Percentiles rank a stretch among this genome's conserved stretches.
Conservation (phyloP, 208 protist genomes). For the Herpetomonas tarakana region DNA sequence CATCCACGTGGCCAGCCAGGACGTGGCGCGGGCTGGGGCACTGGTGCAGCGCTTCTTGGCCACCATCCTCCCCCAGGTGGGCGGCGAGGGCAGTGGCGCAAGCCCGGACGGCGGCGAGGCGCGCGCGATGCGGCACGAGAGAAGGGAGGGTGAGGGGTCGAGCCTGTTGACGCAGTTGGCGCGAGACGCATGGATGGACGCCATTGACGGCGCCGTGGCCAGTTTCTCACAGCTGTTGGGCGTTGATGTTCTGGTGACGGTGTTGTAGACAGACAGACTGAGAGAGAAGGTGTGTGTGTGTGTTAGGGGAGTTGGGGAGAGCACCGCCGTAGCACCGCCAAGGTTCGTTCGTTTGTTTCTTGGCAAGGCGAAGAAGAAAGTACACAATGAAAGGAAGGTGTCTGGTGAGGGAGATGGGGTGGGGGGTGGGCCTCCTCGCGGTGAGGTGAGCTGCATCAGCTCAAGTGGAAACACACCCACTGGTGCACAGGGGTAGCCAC, state of each 20-base stretch:
- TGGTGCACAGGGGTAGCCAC: no score
- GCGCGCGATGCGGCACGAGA: not conserved
- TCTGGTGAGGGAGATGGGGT: no score
- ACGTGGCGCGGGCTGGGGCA: constrained; percentile 41
- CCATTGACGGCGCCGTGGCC: constrained; percentile 42
- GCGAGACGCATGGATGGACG: constrained; percentile 43
- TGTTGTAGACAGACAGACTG: constrained; percentile 49
- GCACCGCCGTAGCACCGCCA: no score
- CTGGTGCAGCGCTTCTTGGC: constrained; percentile 59
- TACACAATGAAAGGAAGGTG: no score
- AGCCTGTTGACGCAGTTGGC: constrained; percentile 9
- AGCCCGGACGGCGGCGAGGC: constrained; percentile 1
- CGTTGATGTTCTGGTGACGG: constrained; percentile 51
- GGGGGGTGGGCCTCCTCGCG: no score
- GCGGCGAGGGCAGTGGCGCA: constrained; percentile 14
- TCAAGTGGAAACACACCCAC: no score
- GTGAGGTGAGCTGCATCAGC: no score
- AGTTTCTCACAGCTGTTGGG: constrained; percentile 53
- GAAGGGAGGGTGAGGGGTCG: constrained; percentile 11
- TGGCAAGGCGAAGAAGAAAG: no score
- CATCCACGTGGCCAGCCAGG: constrained; percentile 50
- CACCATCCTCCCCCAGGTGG: constrained; percentile 17
- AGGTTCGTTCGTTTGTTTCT: no score
- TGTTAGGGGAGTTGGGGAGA: no score
- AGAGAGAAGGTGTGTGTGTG: no score